Base-by-base conservation (phyloP, 2,329 filamentous ascomycete genomes). In the Aspergillus sclerotialis region DNA sequence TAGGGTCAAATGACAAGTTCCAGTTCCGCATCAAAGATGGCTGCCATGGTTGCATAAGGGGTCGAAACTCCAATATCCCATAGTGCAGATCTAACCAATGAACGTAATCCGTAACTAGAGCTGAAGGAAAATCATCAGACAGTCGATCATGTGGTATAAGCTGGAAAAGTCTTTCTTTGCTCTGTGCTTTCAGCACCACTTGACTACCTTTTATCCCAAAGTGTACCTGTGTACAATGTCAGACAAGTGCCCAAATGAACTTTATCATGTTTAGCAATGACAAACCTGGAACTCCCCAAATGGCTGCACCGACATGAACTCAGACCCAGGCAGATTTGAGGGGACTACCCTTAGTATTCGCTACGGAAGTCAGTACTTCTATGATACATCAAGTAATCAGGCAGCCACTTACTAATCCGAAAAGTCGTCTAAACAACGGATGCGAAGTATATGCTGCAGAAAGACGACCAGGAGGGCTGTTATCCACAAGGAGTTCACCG, bases 251-350 rank as follows among this genome's bases (percentile, higher is more conserved):
- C 17, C 17, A n/a, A 23, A 5, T 16, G 21, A 15, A 16, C 38
- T 25, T 23, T 11, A 24, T 24, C 11, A 24, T 24, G 11, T 24
- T 24, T 7, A 24, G 11, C n/a, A 24, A 7, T 11, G 21, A 24
- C 21, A 24, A 24, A 48, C 52, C 40, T 53, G 42, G 33, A 51
- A 44, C 4, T 48, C 55, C 12, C 37, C 35, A 30, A 58, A 43
- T 4, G 35, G 19, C 17, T 44, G 44, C 9, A 45, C 43, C 3
- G 56, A 55, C 36, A 56, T 48, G 35, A 60, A 68, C 11, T 39
- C 36, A 52, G 66, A 60, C 3, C 56, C 60, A 7, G 7, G 16
- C 42, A 58, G 49, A 24, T 45, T 49, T 2, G 59, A 62, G 12
- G 60, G 52, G 12, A 60, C 37, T 4, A 60, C 58, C 11, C 53